These are phyloP conservation scores for Saturnispora saitoi DNA, from an alignment of 805 yeast genomes.

Conservation along the genomic window DNA sequence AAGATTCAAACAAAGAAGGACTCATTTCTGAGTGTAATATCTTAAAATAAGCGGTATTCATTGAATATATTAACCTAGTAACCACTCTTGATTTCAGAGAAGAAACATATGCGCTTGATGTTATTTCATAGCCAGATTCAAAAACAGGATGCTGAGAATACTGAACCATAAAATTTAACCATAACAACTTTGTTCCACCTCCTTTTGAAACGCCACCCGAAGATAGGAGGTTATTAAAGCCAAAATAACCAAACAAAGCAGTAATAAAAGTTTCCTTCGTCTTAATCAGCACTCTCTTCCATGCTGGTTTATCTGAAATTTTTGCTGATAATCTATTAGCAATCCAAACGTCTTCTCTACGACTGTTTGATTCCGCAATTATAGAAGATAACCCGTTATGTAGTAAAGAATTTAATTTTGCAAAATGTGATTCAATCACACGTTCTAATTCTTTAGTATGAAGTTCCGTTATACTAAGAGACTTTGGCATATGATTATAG, in stretches of 20 bases:
- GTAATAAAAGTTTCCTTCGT: background rate
- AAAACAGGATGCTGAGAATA: background rate
- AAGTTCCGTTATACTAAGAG: constrained; percentile 22
- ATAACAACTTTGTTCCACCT: constrained; percentile 6
- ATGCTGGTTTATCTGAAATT: background rate
- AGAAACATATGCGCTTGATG: background rate
- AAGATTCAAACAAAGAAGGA: constrained; percentile 4
- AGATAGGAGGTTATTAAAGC: background rate
- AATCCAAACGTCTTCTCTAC: constrained; percentile 13
- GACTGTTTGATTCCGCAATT: constrained; percentile 23
- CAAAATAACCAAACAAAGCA: background rate
- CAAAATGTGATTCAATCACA: constrained; percentile 21
- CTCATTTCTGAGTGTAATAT: constrained; percentile 12
- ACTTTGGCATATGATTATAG: constrained; percentile 29
- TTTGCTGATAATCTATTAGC: background rate
- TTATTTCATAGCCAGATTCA: constrained; percentile 4
- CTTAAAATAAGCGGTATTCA: constrained; percentile 6
- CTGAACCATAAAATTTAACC: constrained; percentile 9
- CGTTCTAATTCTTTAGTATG: constrained; percentile 22
- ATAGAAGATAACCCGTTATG: constrained; percentile 25
- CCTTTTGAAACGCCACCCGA: constrained; percentile 6
- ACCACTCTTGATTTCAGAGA: constrained; percentile 1
- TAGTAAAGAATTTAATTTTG: constrained; percentile 20
- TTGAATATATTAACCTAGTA: background rate
- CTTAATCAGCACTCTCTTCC: background rate